A percentile compares a stretch with the other conserved stretches of the same genome.
Conservation (phyloP, 2,329 filamentous ascomycete species). For the Arthrinium phaeospermum region DNA sequence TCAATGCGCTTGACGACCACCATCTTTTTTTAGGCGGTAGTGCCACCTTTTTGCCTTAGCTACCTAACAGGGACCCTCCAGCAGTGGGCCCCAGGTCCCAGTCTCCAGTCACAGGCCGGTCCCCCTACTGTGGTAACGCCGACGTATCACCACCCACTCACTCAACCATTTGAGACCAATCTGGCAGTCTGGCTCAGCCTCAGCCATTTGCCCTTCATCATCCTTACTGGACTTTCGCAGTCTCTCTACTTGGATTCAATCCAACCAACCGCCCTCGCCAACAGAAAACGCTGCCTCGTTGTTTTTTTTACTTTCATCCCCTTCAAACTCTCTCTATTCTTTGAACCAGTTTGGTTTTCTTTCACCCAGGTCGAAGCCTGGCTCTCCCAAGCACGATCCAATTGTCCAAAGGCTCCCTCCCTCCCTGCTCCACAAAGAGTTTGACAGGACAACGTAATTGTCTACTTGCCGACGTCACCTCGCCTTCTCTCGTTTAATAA, state of each 20-base stretch:
- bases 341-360: neutral
- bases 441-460: slow-evolving; percentile 10
- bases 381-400: neutral
- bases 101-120: neutral
- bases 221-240: neutral
- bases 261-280: slow-evolving; percentile 6
- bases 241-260: neutral
- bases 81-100: neutral
- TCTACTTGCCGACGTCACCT: slow-evolving; percentile 6
- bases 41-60: neutral
- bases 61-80: neutral
- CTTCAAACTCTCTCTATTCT: slow-evolving; percentile 9
- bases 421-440: slow-evolving; percentile 15
- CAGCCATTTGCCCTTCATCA: neutral
- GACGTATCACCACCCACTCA: slow-evolving; percentile 13
- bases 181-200: slow-evolving; percentile 15
- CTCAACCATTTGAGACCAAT: neutral
- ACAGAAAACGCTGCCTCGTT: slow-evolving; percentile 10
- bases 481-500: neutral
- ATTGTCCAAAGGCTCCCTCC: neutral
- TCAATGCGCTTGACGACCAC: too few species aligned
- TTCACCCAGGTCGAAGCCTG: neutral
- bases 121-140: slow-evolving; percentile 12
- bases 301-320: neutral
- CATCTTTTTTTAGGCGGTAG: neutral